Evolutionary conservation across 148 eudicot species (phyloP).

Genomic region (Arctostaphylos glauca): DNA sequence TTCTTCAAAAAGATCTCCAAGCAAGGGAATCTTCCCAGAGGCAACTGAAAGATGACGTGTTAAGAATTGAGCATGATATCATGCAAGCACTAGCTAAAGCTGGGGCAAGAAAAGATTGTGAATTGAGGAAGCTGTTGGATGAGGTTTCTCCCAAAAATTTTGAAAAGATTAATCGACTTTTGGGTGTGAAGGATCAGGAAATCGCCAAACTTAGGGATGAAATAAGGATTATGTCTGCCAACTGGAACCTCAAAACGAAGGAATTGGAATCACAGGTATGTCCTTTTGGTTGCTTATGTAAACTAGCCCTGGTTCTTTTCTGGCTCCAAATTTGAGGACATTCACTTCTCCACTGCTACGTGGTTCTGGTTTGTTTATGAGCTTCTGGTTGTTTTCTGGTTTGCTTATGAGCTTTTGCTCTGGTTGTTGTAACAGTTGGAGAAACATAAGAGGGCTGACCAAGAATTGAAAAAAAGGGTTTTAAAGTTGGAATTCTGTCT

Average conservation of each 20-base stretch:
- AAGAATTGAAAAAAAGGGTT: constrained; percentile 84
- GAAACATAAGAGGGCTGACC: constrained; percentile 76
- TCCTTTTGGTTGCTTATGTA: constrained; percentile 47
- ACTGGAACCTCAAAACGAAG: constrained; percentile 81
- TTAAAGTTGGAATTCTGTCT: constrained; percentile 89
- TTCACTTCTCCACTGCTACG: neutral
- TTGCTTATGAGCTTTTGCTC: neutral
- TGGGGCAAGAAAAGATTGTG: constrained; percentile 63
- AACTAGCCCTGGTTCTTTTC: constrained; percentile 4
- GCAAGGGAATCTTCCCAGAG: constrained; percentile 78
- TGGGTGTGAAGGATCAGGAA: constrained; percentile 73
- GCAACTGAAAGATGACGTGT: constrained; percentile 84
- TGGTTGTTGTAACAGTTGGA: constrained; percentile 50
- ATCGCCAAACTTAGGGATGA: constrained; percentile 71
- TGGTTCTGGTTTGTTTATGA: too few relatives aligned
- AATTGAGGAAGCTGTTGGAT: constrained; percentile 65
- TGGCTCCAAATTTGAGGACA: neutral
- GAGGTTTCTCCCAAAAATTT: constrained; percentile 77
- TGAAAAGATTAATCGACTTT: constrained; percentile 69
- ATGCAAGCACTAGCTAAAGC: constrained; percentile 71
- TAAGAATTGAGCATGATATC: constrained; percentile 81
- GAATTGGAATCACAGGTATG: constrained; percentile 84
- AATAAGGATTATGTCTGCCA: constrained; percentile 65
- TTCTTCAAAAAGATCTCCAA: constrained; percentile 74
- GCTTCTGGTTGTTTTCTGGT: too few relatives aligned